A percentile compares a stretch with the other conserved stretches of the same genome.
phyloP scores from a whole-genome alignment of 202 grass and related monocot genomes.

The Setaria italica region DNA sequence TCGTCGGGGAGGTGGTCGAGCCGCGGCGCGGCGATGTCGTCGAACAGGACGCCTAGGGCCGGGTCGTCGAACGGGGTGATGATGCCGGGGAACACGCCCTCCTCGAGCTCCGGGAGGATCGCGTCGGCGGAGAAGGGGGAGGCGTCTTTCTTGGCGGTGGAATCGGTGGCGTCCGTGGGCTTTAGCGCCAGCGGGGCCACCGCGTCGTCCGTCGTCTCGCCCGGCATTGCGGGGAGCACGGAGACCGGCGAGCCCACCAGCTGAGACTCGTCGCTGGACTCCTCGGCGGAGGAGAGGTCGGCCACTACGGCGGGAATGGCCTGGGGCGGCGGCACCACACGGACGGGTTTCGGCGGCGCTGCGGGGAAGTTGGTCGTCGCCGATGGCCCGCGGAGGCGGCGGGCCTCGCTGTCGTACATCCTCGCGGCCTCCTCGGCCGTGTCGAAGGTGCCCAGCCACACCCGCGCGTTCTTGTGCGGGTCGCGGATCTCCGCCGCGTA shows the following conservation, averaged over 20 bases:
- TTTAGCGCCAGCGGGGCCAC: neutral
- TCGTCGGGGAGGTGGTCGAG: neutral
- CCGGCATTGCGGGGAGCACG: conserved; percentile 39
- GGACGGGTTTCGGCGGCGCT: neutral
- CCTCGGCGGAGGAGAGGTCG: conserved; percentile 13
- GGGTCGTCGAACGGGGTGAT: conserved; percentile 13
- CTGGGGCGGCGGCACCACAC: neutral
- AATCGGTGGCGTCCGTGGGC: neutral
- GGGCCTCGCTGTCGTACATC: conserved; percentile 65
- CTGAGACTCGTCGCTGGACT: conserved; percentile 60
- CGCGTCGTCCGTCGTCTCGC: neutral
- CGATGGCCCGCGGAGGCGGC: conserved; percentile 58
- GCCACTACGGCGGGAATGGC: neutral
- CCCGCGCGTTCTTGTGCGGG: neutral
- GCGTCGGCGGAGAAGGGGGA: neutral
- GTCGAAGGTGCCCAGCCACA: conserved; percentile 86
- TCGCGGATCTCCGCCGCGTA: conserved; percentile 65
- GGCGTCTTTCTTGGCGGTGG: neutral
- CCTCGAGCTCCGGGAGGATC: neutral
- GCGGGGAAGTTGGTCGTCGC: conserved; percentile 53
- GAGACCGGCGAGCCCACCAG: conserved; percentile 49
- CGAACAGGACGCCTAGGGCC: neutral
- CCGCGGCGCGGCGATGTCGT: neutral
- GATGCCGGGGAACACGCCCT: neutral
- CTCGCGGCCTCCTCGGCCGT: conserved; percentile 75